These are phyloP conservation scores for Globisporangium recalcitrans DNA, from an alignment of 352 stramenopile species.

Conservation along the genomic window DNA sequence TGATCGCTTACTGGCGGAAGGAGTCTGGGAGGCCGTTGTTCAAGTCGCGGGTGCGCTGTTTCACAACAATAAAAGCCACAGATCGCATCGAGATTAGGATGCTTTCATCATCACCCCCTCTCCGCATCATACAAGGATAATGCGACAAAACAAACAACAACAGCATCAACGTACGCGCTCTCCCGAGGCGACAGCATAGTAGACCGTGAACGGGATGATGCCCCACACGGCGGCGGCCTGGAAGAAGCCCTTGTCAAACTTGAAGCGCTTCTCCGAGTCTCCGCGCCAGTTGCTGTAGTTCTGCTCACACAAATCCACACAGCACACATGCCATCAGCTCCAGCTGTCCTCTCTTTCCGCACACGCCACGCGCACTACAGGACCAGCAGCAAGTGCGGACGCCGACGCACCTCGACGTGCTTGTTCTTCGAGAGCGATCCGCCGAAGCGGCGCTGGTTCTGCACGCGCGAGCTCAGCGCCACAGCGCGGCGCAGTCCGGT, in stretches of 20 bases:
- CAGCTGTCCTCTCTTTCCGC: not conserved
- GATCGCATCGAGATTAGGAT: not conserved
- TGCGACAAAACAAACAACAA: not conserved
- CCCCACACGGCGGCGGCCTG: conserved; percentile 43
- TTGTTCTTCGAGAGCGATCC: conserved; percentile 81
- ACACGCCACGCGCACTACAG: not conserved
- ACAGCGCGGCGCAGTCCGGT: conserved; percentile 42
- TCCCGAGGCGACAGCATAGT: conserved; percentile 49
- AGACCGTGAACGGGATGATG: conserved; percentile 51
- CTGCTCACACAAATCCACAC: conserved; percentile 19
- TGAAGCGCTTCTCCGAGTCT: conserved; percentile 81
- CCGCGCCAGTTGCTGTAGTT: conserved; percentile 86
- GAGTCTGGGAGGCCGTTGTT: conserved; percentile 45
- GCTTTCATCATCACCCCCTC: not conserved
- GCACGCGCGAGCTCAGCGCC: conserved; percentile 38
- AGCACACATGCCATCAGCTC: conserved; percentile 9
- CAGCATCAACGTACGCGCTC: conserved; percentile 52
- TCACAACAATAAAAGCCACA: no score
- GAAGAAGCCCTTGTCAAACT: conserved; percentile 70
- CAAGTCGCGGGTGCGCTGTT: conserved; percentile 10
- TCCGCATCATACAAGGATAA: not conserved
- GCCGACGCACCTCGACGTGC: conserved; percentile 60
- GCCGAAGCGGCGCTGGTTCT: conserved; percentile 65
- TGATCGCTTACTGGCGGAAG: conserved; percentile 43
- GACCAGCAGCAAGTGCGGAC: not conserved